Base-by-base conservation (phyloP, 2,329 filamentous ascomycete genomes). In the Penicillium sp. region DNA sequence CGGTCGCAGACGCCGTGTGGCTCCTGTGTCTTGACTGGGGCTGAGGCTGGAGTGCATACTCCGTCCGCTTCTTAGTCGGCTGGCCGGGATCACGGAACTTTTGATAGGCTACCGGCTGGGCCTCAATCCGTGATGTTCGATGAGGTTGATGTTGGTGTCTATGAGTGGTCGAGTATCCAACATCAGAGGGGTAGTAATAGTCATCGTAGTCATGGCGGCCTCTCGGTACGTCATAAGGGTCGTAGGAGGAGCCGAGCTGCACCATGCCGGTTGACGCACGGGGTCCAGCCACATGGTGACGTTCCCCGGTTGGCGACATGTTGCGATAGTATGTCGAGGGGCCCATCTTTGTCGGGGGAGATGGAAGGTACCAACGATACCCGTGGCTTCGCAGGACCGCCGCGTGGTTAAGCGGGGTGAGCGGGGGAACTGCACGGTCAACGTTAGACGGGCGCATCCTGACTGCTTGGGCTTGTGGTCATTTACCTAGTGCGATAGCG, bases 231-330 rank as follows among this genome's bases (percentile, higher is more conserved):
- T 68, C 62, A 47, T 72, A 70, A 5, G 64, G 59, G 44, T 75
- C 70, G 48, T 65, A 62, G 39, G 68, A 64, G 10, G 71, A 66
- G 43, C 56, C 63, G 35, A 68, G 60, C 43, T 68, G 61, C 38
- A 75, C 66, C 41, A 67, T 73, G 33, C 72, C 72, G 6, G 72
- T 75, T 16, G 74, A 75, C 27, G 71, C 66, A 36, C 72, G 69
- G 63, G 71, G 70, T 43, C 74, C 71, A 44, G 64, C 58, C 54
- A 69, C 54, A 51, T 55, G 48, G 31, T 56, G 50, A 24, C 66
- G 65, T 24, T 63, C 63, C 46, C 63, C 58, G 3, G 61, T 62
- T 13, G 73, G 70, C 28, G 72, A 74, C 22, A 66, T 55, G 51
- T 63, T 63, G 24, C 71, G 71, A 51, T 69, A 64, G 49, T 66